Evolutionary conservation across 1,139 yeast genomes (phyloP).

Genomic region (Sugiyamaella novakii): DNA sequence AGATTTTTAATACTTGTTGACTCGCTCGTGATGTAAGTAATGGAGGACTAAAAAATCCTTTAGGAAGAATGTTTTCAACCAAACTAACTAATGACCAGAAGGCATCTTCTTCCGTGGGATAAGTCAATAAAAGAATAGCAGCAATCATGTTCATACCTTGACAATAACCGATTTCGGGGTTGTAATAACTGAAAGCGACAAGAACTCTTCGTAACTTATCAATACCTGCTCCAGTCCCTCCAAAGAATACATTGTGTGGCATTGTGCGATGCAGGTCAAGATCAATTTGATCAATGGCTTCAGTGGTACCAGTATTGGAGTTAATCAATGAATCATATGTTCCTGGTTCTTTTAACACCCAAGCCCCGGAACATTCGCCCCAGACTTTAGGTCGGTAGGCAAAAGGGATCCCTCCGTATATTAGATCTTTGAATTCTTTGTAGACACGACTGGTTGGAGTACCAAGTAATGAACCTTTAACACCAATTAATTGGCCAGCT

Average conservation of each 20-base stretch:
- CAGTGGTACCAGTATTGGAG: conserved; percentile 32
- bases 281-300: conserved; percentile 54
- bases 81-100: conserved; percentile 59
- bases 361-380: conserved; percentile 59
- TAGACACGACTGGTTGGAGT: conserved; percentile 31
- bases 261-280: conserved; percentile 59
- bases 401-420: conserved; percentile 52
- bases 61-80: conserved; percentile 56
- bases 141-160: conserved; percentile 67
- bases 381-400: conserved; percentile 54
- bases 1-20: conserved; percentile 41
- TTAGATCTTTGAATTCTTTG: conserved; percentile 45
- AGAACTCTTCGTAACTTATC: conserved; percentile 52
- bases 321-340: conserved; percentile 47
- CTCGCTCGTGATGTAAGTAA: conserved; percentile 49
- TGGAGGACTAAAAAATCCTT: conserved; percentile 50
- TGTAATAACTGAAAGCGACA: conserved; percentile 55
- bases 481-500: conserved; percentile 47
- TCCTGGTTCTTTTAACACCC: conserved; percentile 51
- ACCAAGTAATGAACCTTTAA: conserved; percentile 42
- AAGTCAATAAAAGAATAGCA: conserved; percentile 54
- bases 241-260: conserved; percentile 58
- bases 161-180: conserved; percentile 57
- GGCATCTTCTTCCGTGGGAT: conserved; percentile 56
- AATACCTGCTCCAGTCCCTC: conserved; percentile 58